Conservation (phyloP, 2,329 filamentous ascomycete species). For the Ophiocordyceps robertsii region DNA sequence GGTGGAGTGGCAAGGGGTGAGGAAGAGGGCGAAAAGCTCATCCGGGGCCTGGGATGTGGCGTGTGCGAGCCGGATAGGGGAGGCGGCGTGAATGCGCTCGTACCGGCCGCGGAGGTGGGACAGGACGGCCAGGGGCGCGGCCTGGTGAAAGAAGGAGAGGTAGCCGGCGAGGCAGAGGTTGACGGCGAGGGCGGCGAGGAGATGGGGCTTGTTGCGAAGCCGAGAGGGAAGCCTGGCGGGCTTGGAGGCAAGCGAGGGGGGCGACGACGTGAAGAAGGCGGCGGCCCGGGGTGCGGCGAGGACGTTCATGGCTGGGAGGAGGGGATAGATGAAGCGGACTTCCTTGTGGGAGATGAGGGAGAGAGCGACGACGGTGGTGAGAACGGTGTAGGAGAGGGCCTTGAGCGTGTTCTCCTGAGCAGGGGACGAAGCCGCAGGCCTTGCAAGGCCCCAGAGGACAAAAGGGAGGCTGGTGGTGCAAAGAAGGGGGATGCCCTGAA, state of each 20-base stretch:
- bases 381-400: conserved; percentile 40
- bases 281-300: conserved; percentile 57
- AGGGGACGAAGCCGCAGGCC: conserved; percentile 20
- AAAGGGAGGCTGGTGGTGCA: conserved; percentile 78
- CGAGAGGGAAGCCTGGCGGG: conserved; percentile 12
- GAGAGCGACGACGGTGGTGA: conserved; percentile 47
- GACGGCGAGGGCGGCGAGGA: conserved; percentile 43
- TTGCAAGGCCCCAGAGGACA: conserved; percentile 49
- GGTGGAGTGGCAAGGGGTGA: conserved; percentile 93
- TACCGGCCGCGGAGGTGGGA: conserved; percentile 64
- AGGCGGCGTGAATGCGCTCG: conserved; percentile 37
- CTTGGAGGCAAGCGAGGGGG: conserved; percentile 13
- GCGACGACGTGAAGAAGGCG: conserved; percentile 43
- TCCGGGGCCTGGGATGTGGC: conserved; percentile 9
- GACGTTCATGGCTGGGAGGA: conserved; percentile 76
- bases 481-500: conserved; percentile 77
- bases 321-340: conserved; percentile 89
- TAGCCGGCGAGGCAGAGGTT: conserved; percentile 66
- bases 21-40: conserved; percentile 59
- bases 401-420: conserved; percentile 19
- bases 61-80: conserved; percentile 9
- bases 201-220: conserved; percentile 39
- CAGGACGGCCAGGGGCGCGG: conserved; percentile 63
- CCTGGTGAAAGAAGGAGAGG: conserved; percentile 63
- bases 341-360: conserved; percentile 89